Evolutionary conservation across 495 filamentous ascomycete genomes (phyloP).

Genomic region (Penicillium coprophilum): DNA sequence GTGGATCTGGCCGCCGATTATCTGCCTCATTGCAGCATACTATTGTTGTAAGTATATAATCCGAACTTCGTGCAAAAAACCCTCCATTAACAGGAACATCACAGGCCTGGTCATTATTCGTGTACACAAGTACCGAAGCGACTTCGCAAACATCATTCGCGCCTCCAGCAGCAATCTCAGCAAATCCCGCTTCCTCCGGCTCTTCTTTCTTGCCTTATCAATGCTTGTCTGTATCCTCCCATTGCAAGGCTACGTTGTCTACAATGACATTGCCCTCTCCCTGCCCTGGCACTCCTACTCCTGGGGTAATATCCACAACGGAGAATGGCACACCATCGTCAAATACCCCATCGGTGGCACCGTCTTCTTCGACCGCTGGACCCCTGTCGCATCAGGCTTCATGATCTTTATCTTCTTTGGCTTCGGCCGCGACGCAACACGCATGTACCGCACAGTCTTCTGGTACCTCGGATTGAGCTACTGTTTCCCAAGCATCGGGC

Average conservation of each 20-base stretch:
- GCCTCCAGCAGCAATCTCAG: conserved; percentile 56
- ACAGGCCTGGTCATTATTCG: conserved; percentile 64
- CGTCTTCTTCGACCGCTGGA: conserved; percentile 66
- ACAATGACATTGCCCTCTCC: conserved; percentile 47
- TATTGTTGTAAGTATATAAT: conserved; percentile 65
- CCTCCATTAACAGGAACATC: conserved; percentile 16
- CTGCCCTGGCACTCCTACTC: conserved; percentile 49
- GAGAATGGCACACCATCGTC: conserved; percentile 58
- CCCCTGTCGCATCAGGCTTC: conserved; percentile 58
- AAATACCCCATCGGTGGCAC: conserved; percentile 58
- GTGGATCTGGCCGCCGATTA: conserved; percentile 64
- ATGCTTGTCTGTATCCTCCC: conserved; percentile 69
- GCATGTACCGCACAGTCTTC: conserved; percentile 60
- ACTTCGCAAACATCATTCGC: conserved; percentile 59
- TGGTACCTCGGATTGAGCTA: conserved; percentile 30
- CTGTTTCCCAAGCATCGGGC: conserved; percentile 23
- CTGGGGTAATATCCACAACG: conserved; percentile 55
- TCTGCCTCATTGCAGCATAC: conserved; percentile 60
- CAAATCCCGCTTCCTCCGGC: conserved; percentile 71
- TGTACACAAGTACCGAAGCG: conserved; percentile 62
- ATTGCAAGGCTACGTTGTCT: conserved; percentile 59
- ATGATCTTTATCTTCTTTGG: conserved; percentile 79
- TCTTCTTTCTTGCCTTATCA: conserved; percentile 70
- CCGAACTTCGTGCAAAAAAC: neutral
- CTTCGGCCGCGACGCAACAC: conserved; percentile 70